Evolutionary conservation across 257 asterid species (phyloP).

Genomic region (Forsythia suspensa): DNA sequence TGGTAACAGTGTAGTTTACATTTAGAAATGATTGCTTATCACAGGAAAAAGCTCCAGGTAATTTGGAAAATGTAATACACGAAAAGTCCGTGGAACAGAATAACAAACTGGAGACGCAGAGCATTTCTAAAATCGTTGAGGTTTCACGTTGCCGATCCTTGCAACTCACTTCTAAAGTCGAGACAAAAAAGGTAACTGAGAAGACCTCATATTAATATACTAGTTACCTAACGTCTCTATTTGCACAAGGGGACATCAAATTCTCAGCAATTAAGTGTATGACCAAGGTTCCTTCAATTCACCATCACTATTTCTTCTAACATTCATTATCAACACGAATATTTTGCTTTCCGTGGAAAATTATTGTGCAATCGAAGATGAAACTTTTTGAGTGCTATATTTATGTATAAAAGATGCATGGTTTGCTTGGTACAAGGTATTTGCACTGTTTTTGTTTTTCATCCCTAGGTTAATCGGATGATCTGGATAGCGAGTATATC

Average conservation of each 20-base stretch:
- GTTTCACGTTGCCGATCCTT: conserved; percentile 54
- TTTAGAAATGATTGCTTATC: not conserved
- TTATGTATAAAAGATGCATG: not conserved
- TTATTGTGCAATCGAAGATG: not conserved
- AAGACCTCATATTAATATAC: not conserved
- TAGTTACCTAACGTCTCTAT: not conserved
- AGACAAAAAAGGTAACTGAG: conserved; percentile 44
- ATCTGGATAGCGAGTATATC: not conserved
- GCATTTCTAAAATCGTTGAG: conserved; percentile 48
- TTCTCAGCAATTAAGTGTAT: not conserved
- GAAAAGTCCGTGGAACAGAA: conserved; percentile 22
- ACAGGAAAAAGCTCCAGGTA: conserved; percentile 35
- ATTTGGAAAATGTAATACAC: conserved; percentile 21
- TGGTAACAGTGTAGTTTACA: not conserved
- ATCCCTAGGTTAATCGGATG: not conserved
- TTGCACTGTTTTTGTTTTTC: not conserved
- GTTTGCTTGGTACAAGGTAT: not conserved
- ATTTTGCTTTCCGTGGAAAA: too few species aligned
- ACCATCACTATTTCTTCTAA: not conserved
- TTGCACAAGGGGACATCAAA: not conserved
- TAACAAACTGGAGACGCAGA: conserved; percentile 38
- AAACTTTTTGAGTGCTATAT: not conserved
- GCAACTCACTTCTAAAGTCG: conserved; percentile 50
- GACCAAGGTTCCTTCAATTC: not conserved
- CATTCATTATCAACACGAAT: not conserved